phyloP scores from a whole-genome alignment of 768 basidiomycete genomes.

The Infundibulicybe gibba region DNA sequence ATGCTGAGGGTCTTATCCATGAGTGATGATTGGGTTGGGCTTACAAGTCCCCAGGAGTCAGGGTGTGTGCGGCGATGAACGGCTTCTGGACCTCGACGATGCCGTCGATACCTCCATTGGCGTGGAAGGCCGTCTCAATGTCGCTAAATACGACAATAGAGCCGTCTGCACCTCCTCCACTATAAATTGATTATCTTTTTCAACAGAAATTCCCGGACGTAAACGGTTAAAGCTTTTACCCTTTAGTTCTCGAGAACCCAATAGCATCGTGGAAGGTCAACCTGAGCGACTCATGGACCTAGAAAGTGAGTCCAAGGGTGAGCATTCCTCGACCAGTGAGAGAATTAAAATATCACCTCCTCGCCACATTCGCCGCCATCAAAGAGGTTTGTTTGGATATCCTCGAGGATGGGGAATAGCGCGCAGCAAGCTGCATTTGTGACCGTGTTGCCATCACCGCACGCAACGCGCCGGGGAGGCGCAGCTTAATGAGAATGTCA shows the following conservation, averaged over 20 bases:
- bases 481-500: too few relatives aligned
- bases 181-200: conserved; percentile 8
- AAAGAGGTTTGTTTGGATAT: conserved; percentile 14
- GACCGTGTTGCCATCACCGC: conserved; percentile 24
- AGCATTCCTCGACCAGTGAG: neutral
- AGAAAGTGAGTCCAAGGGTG: neutral
- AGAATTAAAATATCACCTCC: conserved; percentile 12
- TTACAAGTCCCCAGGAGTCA: conserved; percentile 44
- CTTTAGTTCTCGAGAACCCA: conserved; percentile 30
- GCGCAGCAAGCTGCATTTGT: conserved; percentile 22
- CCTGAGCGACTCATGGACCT: conserved; percentile 16
- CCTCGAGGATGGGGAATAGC: conserved; percentile 19
- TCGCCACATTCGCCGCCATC: conserved; percentile 31
- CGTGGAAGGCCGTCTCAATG: conserved; percentile 36
- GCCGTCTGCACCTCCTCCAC: conserved; percentile 45
- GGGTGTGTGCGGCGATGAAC: conserved; percentile 29
- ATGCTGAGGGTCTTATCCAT: too few relatives aligned
- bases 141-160: conserved; percentile 43
- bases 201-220: neutral
- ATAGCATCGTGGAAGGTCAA: conserved; percentile 41
- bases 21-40: conserved; percentile 4
- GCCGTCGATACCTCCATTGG: conserved; percentile 41
- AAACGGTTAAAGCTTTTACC: conserved; percentile 14
- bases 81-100: conserved; percentile 31
- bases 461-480: conserved; percentile 12